phyloP scores from a whole-genome alignment of 495 filamentous ascomycete species.

The Bombardia bombarda region DNA sequence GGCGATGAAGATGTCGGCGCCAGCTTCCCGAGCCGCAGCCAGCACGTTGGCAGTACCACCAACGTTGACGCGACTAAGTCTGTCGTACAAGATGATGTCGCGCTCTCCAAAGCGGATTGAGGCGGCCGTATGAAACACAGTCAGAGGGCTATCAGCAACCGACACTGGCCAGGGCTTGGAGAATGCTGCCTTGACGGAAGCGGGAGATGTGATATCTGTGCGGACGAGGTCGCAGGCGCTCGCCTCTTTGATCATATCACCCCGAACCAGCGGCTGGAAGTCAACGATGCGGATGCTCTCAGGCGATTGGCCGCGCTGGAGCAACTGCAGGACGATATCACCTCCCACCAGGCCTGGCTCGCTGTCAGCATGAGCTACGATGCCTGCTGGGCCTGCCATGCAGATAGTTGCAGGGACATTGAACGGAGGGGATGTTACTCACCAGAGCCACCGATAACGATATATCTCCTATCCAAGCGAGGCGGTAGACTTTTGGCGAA shows the following conservation, averaged over 20 bases:
- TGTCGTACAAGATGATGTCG: slow-evolving; percentile 33
- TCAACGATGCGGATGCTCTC: slow-evolving; percentile 49
- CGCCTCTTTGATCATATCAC: slow-evolving; percentile 28
- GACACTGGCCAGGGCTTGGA: slow-evolving; percentile 39
- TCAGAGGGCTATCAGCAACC: slow-evolving; percentile 40
- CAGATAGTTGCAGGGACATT: background rate
- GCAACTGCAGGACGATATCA: slow-evolving; percentile 46
- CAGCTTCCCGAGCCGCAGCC: slow-evolving; percentile 36
- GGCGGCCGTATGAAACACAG: slow-evolving; percentile 53
- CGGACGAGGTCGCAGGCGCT: slow-evolving; percentile 38
- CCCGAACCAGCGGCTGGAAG: slow-evolving; percentile 34
- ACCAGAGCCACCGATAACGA: slow-evolving; percentile 52
- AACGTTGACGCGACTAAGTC: slow-evolving; percentile 46
- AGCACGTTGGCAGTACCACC: slow-evolving; percentile 55
- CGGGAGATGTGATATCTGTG: slow-evolving; percentile 44
- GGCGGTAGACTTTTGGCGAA: slow-evolving; percentile 43
- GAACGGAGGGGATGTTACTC: slow-evolving; percentile 9
- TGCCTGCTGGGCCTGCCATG: background rate
- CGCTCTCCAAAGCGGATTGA: slow-evolving; percentile 44
- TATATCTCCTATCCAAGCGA: slow-evolving; percentile 45
- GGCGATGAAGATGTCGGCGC: slow-evolving; percentile 49
- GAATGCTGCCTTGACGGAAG: slow-evolving; percentile 39
- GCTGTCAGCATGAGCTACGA: background rate
- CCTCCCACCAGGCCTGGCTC: slow-evolving; percentile 49
- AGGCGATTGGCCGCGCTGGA: slow-evolving; percentile 45